Percentiles rank a stretch among this genome's conserved stretches.
Conservation (phyloP, 257 asterid genomes). For the Leonotis leonurus region DNA sequence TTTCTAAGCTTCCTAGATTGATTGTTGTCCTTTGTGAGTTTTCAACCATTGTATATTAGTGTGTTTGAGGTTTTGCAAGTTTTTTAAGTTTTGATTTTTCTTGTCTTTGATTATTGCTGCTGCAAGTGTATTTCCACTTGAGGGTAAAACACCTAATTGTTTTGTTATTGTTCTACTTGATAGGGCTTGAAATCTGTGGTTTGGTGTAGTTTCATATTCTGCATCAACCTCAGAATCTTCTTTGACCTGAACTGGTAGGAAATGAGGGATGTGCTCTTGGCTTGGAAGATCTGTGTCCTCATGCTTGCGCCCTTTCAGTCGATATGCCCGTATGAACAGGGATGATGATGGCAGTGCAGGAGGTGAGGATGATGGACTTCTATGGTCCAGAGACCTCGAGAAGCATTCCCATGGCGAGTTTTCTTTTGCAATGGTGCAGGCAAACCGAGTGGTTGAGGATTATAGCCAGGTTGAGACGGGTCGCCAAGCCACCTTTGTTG, state of each 20-base stretch:
- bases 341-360: constrained; percentile 43
- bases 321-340: constrained; percentile 70
- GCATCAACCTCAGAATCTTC: constrained; percentile 27
- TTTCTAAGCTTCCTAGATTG: neutral
- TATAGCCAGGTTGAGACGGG: constrained; percentile 75
- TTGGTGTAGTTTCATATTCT: constrained; percentile 20
- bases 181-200: constrained; percentile 8
- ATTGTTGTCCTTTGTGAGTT: neutral
- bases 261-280: constrained; percentile 81
- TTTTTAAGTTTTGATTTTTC: no score
- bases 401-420: constrained; percentile 69
- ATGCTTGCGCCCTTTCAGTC: constrained; percentile 64
- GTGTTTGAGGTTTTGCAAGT: no score
- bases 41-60: neutral
- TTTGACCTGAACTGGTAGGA: constrained; percentile 36
- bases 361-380: constrained; percentile 46
- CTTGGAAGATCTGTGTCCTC: constrained; percentile 46
- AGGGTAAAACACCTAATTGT: constrained; percentile 6
- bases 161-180: neutral
- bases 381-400: constrained; percentile 81
- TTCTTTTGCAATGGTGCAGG: constrained; percentile 72
- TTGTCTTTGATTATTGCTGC: no score
- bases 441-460: constrained; percentile 63
- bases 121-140: neutral
- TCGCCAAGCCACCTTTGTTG: constrained; percentile 53